A percentile compares a stretch with the other conserved stretches of the same genome.
These are phyloP conservation scores for Skeletonema marinoi DNA, from an alignment of 108 stramenopile genomes.

Conservation along the genomic window DNA sequence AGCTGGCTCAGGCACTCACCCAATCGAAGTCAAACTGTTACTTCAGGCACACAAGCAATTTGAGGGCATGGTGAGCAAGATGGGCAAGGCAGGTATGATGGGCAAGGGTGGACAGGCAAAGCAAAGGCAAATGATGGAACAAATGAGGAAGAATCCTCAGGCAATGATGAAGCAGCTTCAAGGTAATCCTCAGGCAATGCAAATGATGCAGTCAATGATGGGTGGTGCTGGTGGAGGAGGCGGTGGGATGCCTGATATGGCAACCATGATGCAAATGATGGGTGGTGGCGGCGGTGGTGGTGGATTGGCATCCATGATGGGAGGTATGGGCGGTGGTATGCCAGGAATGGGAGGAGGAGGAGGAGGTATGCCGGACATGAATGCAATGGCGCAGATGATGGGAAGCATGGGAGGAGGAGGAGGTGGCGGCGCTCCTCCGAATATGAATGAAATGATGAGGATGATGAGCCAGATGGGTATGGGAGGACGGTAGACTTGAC, in stretches of 20 bases:
- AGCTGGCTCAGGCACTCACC: slow-evolving; percentile 89
- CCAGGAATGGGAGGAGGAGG: slow-evolving; percentile 50
- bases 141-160: slow-evolving; percentile 85
- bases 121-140: slow-evolving; percentile 76
- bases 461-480: slow-evolving; percentile 55
- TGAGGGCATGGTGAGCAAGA: slow-evolving; percentile 86
- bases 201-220: slow-evolving; percentile 79
- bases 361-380: slow-evolving; percentile 57
- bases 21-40: slow-evolving; percentile 84
- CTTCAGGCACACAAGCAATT: slow-evolving; percentile 91
- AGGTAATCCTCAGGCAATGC: slow-evolving; percentile 82
- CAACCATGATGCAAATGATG: slow-evolving; percentile 53
- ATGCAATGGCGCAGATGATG: slow-evolving; percentile 41
- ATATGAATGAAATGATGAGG: slow-evolving; percentile 45
- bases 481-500: slow-evolving; percentile 62
- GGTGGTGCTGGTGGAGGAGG: slow-evolving; percentile 51
- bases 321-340: slow-evolving; percentile 53
- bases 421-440: neutral
- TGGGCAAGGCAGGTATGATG: slow-evolving; percentile 91
- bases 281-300: slow-evolving; percentile 58
- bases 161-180: slow-evolving; percentile 83
- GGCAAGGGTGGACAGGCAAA: slow-evolving; percentile 77
- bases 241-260: slow-evolving; percentile 70
- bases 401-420: slow-evolving; percentile 44
- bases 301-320: slow-evolving; percentile 47